Evolutionary conservation across 2,329 filamentous ascomycete genomes (phyloP), one percentile per base, ranked within the genome.

Genomic region (Pseudocercospora fuligena): DNA sequence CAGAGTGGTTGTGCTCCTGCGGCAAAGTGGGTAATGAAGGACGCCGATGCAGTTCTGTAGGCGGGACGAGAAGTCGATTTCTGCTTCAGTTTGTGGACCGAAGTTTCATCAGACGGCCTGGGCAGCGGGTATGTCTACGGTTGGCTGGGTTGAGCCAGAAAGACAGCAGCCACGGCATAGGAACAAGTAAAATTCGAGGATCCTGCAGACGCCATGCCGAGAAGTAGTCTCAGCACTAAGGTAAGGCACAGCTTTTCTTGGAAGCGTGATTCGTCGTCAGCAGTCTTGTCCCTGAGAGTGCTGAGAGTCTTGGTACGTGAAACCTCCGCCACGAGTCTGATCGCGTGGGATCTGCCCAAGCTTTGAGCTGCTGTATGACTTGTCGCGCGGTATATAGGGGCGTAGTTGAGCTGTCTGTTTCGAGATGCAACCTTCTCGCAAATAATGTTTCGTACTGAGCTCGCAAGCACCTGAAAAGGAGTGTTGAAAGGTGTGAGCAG

Each of bases 1-100:
- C 60, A 43, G 36, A 62, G 43, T 62, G 64, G 59, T 59, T 31
- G 46, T 56, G 9, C 47, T 64, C 56, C 63, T 64, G 47, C 56
- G 46, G 3, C 47, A 63, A 56, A 64, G 49, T 56, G 51, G 51
- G 14, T 31, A 56, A 16, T 51, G 46, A 51, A 25, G 47, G 47
- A 21, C 19, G 21, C 47, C 25, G 51, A 56, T 27, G 51, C 23
- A 31, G 51, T 56, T 16, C 51, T 31, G 51, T 31, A 27, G 51
- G 27, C 51, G 25, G 51, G 25, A 56, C 51, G 51, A n/a, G 27
- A 11, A 29, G 27, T 31, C 51, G 51, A 19, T 33, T 14, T n/a
- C 51, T 56, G 23, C 51, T 56, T 56, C 27, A 31, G 33, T 21
- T 9, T n/a, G 23, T 47, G 57, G 33, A 23, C 21, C 33, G 40